Percentiles rank a stretch among this genome's conserved stretches.
phyloP scores from a whole-genome alignment of 2,329 filamentous ascomycete species.

The Massarina eburnea region DNA sequence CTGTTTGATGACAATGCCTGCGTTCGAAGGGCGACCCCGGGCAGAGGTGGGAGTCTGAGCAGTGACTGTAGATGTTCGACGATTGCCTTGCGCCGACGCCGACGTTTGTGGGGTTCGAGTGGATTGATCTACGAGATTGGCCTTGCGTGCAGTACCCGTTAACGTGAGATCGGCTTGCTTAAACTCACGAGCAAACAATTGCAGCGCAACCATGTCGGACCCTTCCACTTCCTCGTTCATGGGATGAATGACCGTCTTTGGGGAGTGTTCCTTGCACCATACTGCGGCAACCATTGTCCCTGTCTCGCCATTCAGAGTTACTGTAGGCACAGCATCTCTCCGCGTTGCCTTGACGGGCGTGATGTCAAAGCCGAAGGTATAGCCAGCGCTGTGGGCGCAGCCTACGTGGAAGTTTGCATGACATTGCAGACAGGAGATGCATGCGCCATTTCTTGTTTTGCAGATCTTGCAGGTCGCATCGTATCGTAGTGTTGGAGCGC shows the following conservation, averaged over 20 bases:
- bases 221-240: conserved; percentile 77
- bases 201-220: conserved; percentile 74
- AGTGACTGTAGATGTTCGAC: conserved; percentile 45
- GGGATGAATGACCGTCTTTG: conserved; percentile 70
- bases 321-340: conserved; percentile 75
- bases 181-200: conserved; percentile 84
- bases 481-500: conserved; percentile 72
- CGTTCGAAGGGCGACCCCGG: conserved; percentile 38
- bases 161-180: conserved; percentile 92
- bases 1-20: conserved; percentile 38
- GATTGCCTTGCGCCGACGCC: conserved; percentile 28
- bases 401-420: conserved; percentile 76
- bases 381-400: conserved; percentile 82
- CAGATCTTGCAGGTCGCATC: conserved; percentile 83
- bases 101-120: conserved; percentile 51
- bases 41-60: conserved; percentile 37
- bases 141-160: conserved; percentile 91
- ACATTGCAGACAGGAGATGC: conserved; percentile 79
- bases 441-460: conserved; percentile 74
- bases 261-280: conserved; percentile 87
- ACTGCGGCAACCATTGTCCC: conserved; percentile 83
- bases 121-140: conserved; percentile 71
- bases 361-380: conserved; percentile 86
- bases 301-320: conserved; percentile 77
- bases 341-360: conserved; percentile 86